Evolutionary conservation across 768 basidiomycete species (phyloP), one percentile per base, ranked within the genome.

Genomic region (Leccinum sublutescens): DNA sequence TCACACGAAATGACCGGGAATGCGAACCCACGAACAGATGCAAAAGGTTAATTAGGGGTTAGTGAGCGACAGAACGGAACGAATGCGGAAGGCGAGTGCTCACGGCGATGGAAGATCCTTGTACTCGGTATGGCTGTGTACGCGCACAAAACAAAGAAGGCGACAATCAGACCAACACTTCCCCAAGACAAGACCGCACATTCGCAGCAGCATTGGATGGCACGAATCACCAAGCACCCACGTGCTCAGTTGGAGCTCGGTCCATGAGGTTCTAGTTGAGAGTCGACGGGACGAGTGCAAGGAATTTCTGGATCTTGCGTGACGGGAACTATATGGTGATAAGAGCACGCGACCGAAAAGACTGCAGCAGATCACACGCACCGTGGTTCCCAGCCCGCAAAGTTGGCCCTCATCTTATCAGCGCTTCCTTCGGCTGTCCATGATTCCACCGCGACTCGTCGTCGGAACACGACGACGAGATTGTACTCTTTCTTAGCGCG

Each of bases 161-260:
- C 7, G 9, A 34, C 3, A 19, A 19, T 59, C 12, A 60, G 40
- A 52, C 7, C 38, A 50, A 15, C 3, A n/a, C 31, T 3, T 31
- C 36, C 33, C 12, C n/a, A n/a, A 1, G 29, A 45, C 17, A 10
- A 5, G 21, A 15, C 4, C 1, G 25, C 5, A 21, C n/a, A 6
- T 38, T 29, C 74, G 43, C 54, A 75, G 72, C 29, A 83, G 72
- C 80, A 84, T 85, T 2, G 84, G 79, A 66, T 85, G 84, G 50
- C 82, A 83, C 0, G 83, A 76, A 63, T 85, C 84, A 2, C 84
- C 84, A 0, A 85, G 71, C 15, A 83, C 59, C 84, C 83, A 85
- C 0, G 76, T 78, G 0, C 72, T 68, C 53, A 85, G 68, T 21
- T 21, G 83, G 81, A 4, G 66, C 68, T 15, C 80, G 78, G 60